Base-by-base conservation (phyloP, 1,139 yeast genomes). In the Debaryomyces udenii region DNA sequence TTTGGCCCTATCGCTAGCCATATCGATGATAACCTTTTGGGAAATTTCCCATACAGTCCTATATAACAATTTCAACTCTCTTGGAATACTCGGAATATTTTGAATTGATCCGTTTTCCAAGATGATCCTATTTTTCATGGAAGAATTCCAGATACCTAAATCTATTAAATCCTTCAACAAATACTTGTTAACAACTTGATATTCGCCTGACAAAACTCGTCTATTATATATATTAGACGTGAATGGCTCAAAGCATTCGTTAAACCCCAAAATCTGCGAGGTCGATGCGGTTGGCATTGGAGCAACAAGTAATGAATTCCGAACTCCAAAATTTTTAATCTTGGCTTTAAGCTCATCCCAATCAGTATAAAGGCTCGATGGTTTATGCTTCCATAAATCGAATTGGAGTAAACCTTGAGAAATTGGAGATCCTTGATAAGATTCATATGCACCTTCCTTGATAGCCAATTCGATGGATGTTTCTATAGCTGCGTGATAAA, bases 251-350 rank as follows among this genome's bases (percentile, higher is more conserved):
- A 88, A 88, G 62, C 96, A 88, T 64, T 88, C 96, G 57, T 85
- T 89, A 71, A 80, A 84, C 32, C 96, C 96, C 49, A 88, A 73
- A 46, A 88, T 88, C 67, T 88, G 96, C 13, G 96, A 89, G 1
- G 96, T 88, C 2, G 96, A 87, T 2, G 96, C 96, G 23, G 96
- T 88, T 33, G 96, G 96, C 96, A 88, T 88, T 36, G 96, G 96
- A 3, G 95, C 96, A 42, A 87, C 87, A 42, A 89, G 70, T 54
- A 88, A 68, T 11, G 96, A 88, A 74, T 88, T 88, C 57, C 96
- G 74, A 44, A 88, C 52, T 39, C 96, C 96, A 58, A 80, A 68
- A 55, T 70, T 67, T 47, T 72, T 71, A 53, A 88, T 64, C 41
- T 80, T 71, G 24, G 65, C 74, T 66, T 86, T 88, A 56, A 87